Evolutionary conservation across 1,284 basidiomycete genomes (phyloP).

Genomic region (Microbotryum lychnidis-dioicae): DNA sequence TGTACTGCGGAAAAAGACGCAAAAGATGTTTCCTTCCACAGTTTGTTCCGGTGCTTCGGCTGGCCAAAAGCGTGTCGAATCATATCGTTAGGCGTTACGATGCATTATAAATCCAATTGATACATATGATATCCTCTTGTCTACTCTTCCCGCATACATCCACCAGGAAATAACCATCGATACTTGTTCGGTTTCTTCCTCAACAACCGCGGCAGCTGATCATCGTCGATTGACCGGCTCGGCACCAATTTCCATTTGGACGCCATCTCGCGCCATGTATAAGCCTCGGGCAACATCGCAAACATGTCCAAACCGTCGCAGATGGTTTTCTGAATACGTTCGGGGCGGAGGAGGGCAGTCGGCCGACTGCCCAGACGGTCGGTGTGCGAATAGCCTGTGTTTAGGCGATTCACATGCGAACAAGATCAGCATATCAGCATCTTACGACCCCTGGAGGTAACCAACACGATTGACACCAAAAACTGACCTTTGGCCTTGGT

Average conservation of each 20-base stretch:
- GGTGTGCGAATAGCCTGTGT: constrained; percentile 53
- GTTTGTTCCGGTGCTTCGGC: too few species aligned
- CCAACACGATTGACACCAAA: too few species aligned
- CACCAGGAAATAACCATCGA: constrained; percentile 54
- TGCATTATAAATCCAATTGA: too few species aligned
- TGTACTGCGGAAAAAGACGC: too few species aligned
- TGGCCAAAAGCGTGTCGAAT: too few species aligned
- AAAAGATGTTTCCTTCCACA: too few species aligned
- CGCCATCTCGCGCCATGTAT: constrained; percentile 41
- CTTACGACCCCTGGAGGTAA: too few species aligned
- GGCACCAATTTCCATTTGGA: constrained; percentile 19
- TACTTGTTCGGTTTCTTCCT: constrained; percentile 50
- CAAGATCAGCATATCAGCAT: too few species aligned
- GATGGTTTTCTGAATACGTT: constrained; percentile 53
- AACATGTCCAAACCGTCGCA: constrained; percentile 54
- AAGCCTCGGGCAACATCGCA: constrained; percentile 59
- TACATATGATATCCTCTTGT: constrained; percentile 3
- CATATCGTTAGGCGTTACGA: too few species aligned
- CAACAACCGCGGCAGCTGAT: constrained; percentile 51
- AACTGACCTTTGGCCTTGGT: constrained; percentile 50
- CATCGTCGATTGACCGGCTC: constrained; percentile 45
- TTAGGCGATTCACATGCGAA: not conserved
- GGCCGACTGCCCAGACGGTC: constrained; percentile 52
- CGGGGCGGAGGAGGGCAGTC: constrained; percentile 48
- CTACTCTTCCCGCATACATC: constrained; percentile 43